Evolutionary conservation across 1,284 basidiomycete species (phyloP), one percentile per base, ranked within the genome.

Genomic region (Coniferiporia sulphurascens): DNA sequence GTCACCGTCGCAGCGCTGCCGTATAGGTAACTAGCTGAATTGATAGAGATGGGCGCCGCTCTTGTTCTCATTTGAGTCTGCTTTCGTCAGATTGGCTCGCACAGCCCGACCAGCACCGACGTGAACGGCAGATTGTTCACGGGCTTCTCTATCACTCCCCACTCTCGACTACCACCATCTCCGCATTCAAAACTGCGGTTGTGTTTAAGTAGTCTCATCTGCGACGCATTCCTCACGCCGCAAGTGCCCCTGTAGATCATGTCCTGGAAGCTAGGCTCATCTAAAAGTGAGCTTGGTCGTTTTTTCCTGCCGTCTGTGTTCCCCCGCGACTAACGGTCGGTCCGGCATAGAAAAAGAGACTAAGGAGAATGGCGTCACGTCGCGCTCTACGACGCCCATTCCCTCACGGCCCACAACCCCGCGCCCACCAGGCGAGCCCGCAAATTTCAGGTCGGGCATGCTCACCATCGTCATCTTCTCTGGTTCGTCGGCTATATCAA

Each of bases 391-490:
- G 54, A 90, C 88, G 32, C 87, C 87, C 57, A 84, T 89, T 62
- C 84, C 83, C 13, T 88, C 86, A 10, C 79, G 87, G 38, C 83
- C 86, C 19, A 81, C 81, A 8, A 90, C 89, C 0, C 88, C 89
- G 15, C 85, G 80, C 66, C 82, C 87, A 2, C 71, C 79, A 71
- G 78, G 64, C 52, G 75, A 61, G 63, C 80, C 68, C 67, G 71
- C 66, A 64, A 77, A 65, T 71, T 86, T 90, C 68, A 83, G 89
- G 66, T 87, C 84, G 51, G 92, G 91, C 59, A 85, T 92, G 77
- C 84, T 94, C 66, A 89, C 89, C 62, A 91, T 93, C 71, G 85
- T 90, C 61, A 91, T 95, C 69, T 91, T 93, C 75, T 91, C 91
- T 66, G 92, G 92, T 82, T 67, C 68, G 74, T 68, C 48, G 6